These are phyloP conservation scores for Gloeostereum incarnatum DNA, from an alignment of 768 basidiomycete species.

Conservation along the genomic window DNA sequence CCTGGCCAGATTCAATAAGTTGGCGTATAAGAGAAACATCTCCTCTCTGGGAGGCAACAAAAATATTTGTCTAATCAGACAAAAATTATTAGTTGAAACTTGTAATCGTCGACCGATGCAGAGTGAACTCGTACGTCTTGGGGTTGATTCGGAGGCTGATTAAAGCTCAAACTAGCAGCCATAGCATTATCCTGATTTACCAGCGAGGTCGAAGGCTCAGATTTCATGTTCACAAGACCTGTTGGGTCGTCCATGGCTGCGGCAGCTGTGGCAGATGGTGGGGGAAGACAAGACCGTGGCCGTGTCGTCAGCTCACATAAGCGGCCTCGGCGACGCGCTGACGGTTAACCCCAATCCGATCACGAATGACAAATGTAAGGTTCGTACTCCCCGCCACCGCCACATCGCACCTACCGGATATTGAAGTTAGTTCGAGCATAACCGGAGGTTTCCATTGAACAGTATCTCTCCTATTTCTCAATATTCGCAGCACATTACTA, in stretches of 20 bases:
- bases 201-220: conserved; percentile 37
- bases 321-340: too few species aligned
- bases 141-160: not conserved
- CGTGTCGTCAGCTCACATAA: too few species aligned
- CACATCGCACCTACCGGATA: too few species aligned
- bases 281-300: too few species aligned
- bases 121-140: not conserved
- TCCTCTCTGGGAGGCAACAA: conserved; percentile 82
- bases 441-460: too few species aligned
- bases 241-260: conserved; percentile 32
- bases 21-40: conserved; percentile 57
- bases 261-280: too few species aligned
- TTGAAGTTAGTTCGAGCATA: too few species aligned
- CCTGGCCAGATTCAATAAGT: conserved; percentile 64
- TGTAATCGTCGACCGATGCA: not conserved
- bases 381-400: too few species aligned
- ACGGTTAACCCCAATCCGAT: too few species aligned
- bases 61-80: conserved; percentile 65
- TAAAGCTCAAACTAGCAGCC: not conserved
- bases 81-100: not conserved
- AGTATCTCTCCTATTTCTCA: too few species aligned
- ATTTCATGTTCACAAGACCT: conserved; percentile 32
- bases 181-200: conserved; percentile 17
- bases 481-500: too few species aligned
- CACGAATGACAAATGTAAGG: too few species aligned